These are phyloP conservation scores for Fomitiporia mediterranea DNA, from an alignment of 1,284 basidiomycete genomes.

Conservation along the genomic window DNA sequence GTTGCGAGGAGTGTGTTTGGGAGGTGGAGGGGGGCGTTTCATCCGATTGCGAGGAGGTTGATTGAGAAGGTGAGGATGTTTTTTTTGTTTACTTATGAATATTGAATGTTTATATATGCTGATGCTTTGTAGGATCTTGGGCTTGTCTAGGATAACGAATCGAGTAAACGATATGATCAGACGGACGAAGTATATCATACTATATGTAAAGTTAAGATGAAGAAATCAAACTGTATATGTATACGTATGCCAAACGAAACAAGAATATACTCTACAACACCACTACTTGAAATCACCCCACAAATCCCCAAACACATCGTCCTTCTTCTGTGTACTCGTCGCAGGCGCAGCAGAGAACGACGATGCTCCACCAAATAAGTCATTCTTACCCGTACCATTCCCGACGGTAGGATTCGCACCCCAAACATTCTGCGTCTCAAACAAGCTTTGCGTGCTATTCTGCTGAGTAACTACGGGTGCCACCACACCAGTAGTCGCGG, in stretches of 20 bases:
- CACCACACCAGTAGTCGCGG: slow-evolving; percentile 30
- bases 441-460: slow-evolving; percentile 27
- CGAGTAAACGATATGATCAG: neutral
- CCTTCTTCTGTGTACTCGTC: slow-evolving; percentile 49
- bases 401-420: slow-evolving; percentile 24
- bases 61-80: slow-evolving; percentile 59
- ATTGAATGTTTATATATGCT: neutral
- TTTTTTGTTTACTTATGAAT: neutral
- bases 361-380: slow-evolving; percentile 31
- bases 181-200: slow-evolving; percentile 3
- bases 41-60: slow-evolving; percentile 68
- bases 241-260: neutral
- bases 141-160: slow-evolving; percentile 4
- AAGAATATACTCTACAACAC: neutral
- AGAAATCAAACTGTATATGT: neutral
- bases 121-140: slow-evolving; percentile 18
- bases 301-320: slow-evolving; percentile 74
- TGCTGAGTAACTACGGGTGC: slow-evolving; percentile 22
- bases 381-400: slow-evolving; percentile 22
- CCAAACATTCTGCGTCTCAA: slow-evolving; percentile 57
- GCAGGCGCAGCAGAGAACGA: neutral
- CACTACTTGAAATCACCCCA: slow-evolving; percentile 77
- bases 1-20: slow-evolving; percentile 60
- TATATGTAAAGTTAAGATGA: neutral
- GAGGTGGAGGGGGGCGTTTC: slow-evolving; percentile 54